Evolutionary conservation across 2,329 filamentous ascomycete genomes (phyloP).

Genomic region (Fusarium ambrosium): DNA sequence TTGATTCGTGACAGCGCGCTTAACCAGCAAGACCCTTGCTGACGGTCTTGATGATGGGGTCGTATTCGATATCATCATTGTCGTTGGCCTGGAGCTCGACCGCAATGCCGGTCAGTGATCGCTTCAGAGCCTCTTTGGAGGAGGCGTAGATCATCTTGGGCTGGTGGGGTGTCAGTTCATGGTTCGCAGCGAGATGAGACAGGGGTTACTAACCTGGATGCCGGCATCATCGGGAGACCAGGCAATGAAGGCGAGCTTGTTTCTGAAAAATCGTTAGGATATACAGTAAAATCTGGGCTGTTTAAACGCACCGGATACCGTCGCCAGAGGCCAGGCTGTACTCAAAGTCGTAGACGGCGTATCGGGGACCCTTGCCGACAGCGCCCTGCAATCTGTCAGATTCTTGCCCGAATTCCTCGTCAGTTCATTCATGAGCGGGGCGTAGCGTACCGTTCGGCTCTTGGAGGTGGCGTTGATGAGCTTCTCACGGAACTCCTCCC

Average conservation of each 20-base stretch:
- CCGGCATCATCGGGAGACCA: constrained; percentile 87
- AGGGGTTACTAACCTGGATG: constrained; percentile 73
- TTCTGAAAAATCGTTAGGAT: constrained; percentile 60
- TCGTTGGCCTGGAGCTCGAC: constrained; percentile 88
- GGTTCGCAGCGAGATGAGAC: constrained; percentile 69
- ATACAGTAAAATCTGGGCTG: constrained; percentile 13
- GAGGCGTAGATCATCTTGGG: constrained; percentile 92
- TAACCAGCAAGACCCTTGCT: constrained; percentile 72
- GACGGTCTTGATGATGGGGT: constrained; percentile 75
- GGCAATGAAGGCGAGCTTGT: constrained; percentile 83
- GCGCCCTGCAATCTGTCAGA: constrained; percentile 60
- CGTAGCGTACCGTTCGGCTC: constrained; percentile 72
- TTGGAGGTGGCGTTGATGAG: constrained; percentile 80
- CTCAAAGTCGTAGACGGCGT: constrained; percentile 88
- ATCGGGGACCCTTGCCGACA: constrained; percentile 78
- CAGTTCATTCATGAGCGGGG: constrained; percentile 1
- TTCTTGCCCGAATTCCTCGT: neutral
- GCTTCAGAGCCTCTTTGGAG: constrained; percentile 89
- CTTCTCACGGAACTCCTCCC: constrained; percentile 80
- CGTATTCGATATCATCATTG: constrained; percentile 83
- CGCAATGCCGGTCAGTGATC: constrained; percentile 80
- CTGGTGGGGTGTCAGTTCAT: constrained; percentile 57
- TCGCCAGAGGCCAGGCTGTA: constrained; percentile 80
- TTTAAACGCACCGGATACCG: constrained; percentile 71
- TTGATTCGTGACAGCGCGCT: constrained; percentile 38